Percentiles rank a stretch among this genome's conserved stretches.
These are phyloP conservation scores for Kluyveromyces nonfermentans DNA, from an alignment of 805 yeast species.

Conservation along the genomic window DNA sequence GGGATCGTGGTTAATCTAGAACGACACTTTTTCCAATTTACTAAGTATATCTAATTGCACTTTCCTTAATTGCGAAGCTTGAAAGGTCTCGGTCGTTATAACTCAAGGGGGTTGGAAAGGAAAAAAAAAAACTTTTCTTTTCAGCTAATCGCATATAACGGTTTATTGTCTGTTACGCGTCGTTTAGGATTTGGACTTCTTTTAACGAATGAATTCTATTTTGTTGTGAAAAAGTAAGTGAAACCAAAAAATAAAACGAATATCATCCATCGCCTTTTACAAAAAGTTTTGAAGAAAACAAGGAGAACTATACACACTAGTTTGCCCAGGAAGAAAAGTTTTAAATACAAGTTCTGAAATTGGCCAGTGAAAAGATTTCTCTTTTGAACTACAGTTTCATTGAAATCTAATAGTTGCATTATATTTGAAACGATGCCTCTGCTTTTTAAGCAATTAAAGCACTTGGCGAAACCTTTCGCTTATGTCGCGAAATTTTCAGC, in stretches of 20 bases:
- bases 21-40: too few relatives aligned
- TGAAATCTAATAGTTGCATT: background rate
- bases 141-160: background rate
- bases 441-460: conserved; percentile 25
- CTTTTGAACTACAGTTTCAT: background rate
- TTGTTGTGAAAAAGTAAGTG: background rate
- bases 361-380: background rate
- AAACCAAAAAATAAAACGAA: background rate
- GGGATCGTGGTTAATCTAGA: too few relatives aligned
- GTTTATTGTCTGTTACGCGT: background rate
- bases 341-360: background rate
- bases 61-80: too few relatives aligned
- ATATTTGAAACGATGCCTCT: conserved; percentile 16
- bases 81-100: too few relatives aligned
- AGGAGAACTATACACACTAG: background rate
- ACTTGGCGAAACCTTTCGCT: conserved; percentile 35
- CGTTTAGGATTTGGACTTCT: background rate
- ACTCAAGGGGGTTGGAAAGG: too few relatives aligned
- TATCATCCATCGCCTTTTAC: background rate
- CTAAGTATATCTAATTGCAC: too few relatives aligned
- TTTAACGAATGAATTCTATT: background rate
- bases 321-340: background rate
- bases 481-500: conserved; percentile 49
- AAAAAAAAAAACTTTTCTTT: background rate
- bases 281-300: background rate